Percentiles rank a stretch among this genome's conserved stretches.
Conservation (phyloP, 2,329 filamentous ascomycete genomes). For the Fusarium abutilonis region DNA sequence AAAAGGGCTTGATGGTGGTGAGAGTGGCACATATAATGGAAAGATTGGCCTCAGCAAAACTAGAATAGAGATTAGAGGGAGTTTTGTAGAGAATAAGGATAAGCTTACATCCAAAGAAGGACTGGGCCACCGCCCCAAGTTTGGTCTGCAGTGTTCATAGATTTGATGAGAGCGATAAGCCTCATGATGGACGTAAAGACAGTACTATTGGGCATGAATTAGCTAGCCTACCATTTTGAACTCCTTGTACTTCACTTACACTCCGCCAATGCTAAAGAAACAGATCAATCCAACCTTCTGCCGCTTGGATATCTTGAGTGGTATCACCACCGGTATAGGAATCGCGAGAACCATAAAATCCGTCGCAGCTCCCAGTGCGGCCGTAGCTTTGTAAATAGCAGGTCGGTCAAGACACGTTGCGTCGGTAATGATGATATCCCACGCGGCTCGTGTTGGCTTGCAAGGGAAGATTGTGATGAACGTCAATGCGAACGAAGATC, state of each 20-base stretch:
- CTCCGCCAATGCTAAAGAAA: conserved; percentile 17
- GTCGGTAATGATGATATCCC: conserved; percentile 14
- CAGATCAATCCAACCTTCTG: conserved; percentile 25
- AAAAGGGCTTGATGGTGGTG: conserved; percentile 25
- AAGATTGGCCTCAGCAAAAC: conserved; percentile 30
- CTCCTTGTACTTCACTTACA: neutral
- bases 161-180: conserved; percentile 17
- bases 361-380: conserved; percentile 16
- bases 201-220: conserved; percentile 3
- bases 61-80: neutral
- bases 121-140: conserved; percentile 21
- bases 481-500: conserved; percentile 19
- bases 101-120: conserved; percentile 32
- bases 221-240: neutral
- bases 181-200: conserved; percentile 31
- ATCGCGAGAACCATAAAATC: conserved; percentile 20
- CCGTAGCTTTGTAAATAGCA: conserved; percentile 20
- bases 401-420: conserved; percentile 15
- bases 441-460: conserved; percentile 8
- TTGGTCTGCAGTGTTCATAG: conserved; percentile 15
- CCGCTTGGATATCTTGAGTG: neutral
- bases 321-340: conserved; percentile 16
- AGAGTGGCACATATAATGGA: conserved; percentile 30
- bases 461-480: conserved; percentile 26
- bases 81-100: accelerated